Percentiles rank a stretch among this genome's conserved stretches.
These are phyloP conservation scores for Lyophyllum semitale DNA, from an alignment of 768 basidiomycete species.

Conservation along the genomic window DNA sequence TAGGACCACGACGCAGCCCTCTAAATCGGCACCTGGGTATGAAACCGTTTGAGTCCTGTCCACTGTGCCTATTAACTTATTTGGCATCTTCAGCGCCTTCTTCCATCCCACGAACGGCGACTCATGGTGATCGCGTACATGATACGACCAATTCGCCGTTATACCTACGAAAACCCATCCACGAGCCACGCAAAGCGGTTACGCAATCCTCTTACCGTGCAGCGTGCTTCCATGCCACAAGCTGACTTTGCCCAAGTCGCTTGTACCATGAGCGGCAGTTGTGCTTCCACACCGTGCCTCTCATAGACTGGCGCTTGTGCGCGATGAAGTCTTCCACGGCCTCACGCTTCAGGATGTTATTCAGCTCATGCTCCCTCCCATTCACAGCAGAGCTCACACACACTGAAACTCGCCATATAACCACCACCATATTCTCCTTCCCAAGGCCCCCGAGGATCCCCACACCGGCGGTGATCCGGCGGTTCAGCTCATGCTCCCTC, in stretches of 20 bases:
- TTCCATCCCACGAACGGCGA: slow-evolving; percentile 11
- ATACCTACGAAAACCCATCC: slow-evolving; percentile 34
- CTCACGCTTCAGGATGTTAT: slow-evolving; percentile 33
- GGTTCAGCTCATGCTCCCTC: slow-evolving; percentile 31
- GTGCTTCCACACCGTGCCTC: slow-evolving; percentile 31
- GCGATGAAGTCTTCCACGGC: slow-evolving; percentile 34
- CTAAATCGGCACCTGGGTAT: not conserved
- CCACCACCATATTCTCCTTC: slow-evolving; percentile 32
- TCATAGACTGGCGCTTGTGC: slow-evolving; percentile 34
- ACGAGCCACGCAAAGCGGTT: slow-evolving; percentile 37
- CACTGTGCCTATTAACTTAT: slow-evolving; percentile 11
- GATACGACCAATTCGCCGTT: slow-evolving; percentile 35
- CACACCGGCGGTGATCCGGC: slow-evolving; percentile 34
- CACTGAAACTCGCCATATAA: slow-evolving; percentile 29
- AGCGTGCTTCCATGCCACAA: slow-evolving; percentile 38
- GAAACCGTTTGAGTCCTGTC: not conserved
- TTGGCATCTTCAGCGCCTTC: slow-evolving; percentile 11
- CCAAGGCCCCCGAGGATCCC: slow-evolving; percentile 35
- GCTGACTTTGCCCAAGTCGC: slow-evolving; percentile 27
- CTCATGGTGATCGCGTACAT: slow-evolving; percentile 20
- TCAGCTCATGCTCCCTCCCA: slow-evolving; percentile 31
- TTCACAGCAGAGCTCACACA: slow-evolving; percentile 22
- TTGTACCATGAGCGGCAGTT: slow-evolving; percentile 39
- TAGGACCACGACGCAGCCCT: not conserved
- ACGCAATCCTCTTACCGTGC: slow-evolving; percentile 37